These are phyloP conservation scores for Triticum timopheevii DNA, from an alignment of 176 grass and related monocot species.

Conservation along the genomic window DNA sequence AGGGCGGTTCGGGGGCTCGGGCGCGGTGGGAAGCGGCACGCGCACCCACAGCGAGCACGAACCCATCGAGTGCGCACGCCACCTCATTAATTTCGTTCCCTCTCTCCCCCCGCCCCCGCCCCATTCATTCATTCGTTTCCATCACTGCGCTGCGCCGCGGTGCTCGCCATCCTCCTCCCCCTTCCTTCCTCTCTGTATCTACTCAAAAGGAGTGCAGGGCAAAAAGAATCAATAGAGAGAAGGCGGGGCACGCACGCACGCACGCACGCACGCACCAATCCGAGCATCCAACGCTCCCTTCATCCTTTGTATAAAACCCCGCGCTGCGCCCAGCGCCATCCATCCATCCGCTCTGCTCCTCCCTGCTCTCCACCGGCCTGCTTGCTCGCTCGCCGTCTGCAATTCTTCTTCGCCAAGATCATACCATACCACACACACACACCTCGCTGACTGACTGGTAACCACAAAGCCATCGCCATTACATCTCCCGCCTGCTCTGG, in stretches of 20 bases:
- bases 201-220: slow-evolving; percentile 42
- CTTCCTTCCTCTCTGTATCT: slow-evolving; percentile 5
- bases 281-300: slow-evolving; percentile 40
- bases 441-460: neutral
- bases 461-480: neutral
- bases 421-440: neutral
- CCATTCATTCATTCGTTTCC: slow-evolving; percentile 1
- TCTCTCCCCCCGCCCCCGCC: neutral
- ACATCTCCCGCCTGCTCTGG: neutral
- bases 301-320: slow-evolving; percentile 36
- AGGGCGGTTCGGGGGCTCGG: neutral
- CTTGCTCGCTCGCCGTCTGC: neutral
- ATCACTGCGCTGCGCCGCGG: slow-evolving; percentile 10
- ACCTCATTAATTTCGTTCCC: slow-evolving; percentile 37
- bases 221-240: slow-evolving; percentile 11
- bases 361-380: neutral
- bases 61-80: slow-evolving; percentile 54
- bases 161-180: neutral
- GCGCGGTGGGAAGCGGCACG: slow-evolving; percentile 42
- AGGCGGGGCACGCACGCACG: no score
- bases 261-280: slow-evolving; percentile 20
- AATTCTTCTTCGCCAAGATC: neutral
- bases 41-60: slow-evolving; percentile 30
- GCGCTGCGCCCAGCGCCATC: neutral
- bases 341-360: neutral